These are phyloP conservation scores for Warburgia ugandensis DNA, from an alignment of 164 flowering plant genomes.

Conservation along the genomic window DNA sequence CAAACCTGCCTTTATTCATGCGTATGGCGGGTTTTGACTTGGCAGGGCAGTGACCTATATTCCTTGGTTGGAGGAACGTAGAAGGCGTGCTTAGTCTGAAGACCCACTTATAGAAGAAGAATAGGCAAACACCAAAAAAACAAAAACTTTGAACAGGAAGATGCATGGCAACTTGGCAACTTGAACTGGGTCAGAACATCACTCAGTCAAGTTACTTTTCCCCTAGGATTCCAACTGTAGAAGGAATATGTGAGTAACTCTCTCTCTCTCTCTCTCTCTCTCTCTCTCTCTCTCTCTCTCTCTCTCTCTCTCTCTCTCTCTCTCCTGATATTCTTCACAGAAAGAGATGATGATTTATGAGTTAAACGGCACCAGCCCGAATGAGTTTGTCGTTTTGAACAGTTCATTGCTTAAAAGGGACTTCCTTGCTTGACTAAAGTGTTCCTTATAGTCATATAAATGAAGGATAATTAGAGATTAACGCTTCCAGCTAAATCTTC, in stretches of 20 bases:
- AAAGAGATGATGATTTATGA: slow-evolving; percentile 1
- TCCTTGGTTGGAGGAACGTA: slow-evolving; percentile 2
- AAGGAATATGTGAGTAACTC: neutral
- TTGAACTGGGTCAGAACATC: neutral
- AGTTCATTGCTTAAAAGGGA: slow-evolving; percentile 18
- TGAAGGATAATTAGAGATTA: slow-evolving; percentile 4
- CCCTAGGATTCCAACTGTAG: slow-evolving; percentile 14
- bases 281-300: slow-evolving; percentile 11
- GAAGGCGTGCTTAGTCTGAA: neutral
- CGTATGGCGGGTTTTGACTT: slow-evolving; percentile 12
- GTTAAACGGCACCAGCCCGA: slow-evolving; percentile 17
- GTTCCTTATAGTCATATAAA: slow-evolving; percentile 1
- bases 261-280: slow-evolving; percentile 10
- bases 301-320: slow-evolving; percentile 14
- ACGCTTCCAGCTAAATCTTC: too few species aligned
- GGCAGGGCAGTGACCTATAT: slow-evolving; percentile 15
- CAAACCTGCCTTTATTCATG: slow-evolving; percentile 13
- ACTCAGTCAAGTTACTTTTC: neutral
- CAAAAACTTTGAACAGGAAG: neutral
- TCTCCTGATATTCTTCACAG: slow-evolving; percentile 12
- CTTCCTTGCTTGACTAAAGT: slow-evolving; percentile 8
- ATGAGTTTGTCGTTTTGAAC: slow-evolving; percentile 23
- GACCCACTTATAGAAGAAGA: too few species aligned
- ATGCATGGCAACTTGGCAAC: neutral
- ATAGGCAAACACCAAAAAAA: neutral